Conservation (phyloP, 495 filamentous ascomycete species). For the Aspergillus conjunctus region DNA sequence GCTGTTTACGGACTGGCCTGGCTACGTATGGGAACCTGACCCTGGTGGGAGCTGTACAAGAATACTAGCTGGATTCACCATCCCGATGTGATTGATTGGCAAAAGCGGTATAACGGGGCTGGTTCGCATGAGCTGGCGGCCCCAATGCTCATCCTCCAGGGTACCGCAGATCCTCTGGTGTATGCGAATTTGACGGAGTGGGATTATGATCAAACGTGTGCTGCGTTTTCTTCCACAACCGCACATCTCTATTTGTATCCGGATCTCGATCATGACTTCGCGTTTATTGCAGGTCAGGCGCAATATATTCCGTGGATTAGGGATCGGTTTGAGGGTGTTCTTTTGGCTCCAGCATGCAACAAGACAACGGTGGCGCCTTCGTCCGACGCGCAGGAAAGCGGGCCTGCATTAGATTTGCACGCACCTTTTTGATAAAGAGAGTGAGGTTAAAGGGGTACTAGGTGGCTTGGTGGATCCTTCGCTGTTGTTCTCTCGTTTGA, state of each 20-base stretch:
- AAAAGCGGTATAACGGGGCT: constrained; percentile 9
- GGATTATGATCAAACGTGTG: constrained; percentile 6
- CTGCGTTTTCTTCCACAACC: not conserved
- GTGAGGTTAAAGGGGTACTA: too few species aligned
- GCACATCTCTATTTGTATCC: not conserved
- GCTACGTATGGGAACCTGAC: constrained; percentile 2
- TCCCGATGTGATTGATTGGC: constrained; percentile 11
- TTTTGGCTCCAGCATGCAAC: not conserved
- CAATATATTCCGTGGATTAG: constrained; percentile 14
- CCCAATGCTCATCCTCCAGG: constrained; percentile 15
- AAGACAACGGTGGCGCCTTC: not conserved
- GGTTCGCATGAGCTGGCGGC: constrained; percentile 6
- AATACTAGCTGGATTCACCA: constrained; percentile 6
- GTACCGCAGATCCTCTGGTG: constrained; percentile 1
- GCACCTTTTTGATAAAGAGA: too few species aligned
- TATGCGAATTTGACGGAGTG: not conserved
- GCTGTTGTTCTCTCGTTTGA: too few species aligned
- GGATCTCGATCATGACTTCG: constrained; percentile 14
- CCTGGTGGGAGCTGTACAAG: constrained; percentile 9
- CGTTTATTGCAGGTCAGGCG: constrained; percentile 5
- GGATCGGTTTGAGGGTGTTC: constrained; percentile 12
- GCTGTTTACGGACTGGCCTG: constrained; percentile 3
- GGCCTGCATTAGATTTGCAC: too few species aligned
- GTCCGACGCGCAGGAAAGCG: not conserved
- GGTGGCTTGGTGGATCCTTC: too few species aligned